These are phyloP conservation scores for Lactarius quietus DNA, from an alignment of 768 basidiomycete genomes.

Conservation along the genomic window DNA sequence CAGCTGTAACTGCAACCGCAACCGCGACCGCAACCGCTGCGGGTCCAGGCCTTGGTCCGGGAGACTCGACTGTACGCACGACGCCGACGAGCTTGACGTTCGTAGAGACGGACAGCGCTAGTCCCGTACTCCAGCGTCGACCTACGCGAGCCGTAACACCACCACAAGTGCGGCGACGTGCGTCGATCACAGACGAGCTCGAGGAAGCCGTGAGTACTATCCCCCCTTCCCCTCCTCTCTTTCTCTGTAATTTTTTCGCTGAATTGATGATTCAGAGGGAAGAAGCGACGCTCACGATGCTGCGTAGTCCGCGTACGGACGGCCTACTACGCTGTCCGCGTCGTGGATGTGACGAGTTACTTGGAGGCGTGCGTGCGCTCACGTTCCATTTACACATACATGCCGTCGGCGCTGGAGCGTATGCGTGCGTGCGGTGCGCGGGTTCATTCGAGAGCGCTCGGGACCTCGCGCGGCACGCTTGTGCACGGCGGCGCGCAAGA, in stretches of 20 bases:
- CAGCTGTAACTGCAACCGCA: neutral
- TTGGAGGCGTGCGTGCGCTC: conserved; percentile 21
- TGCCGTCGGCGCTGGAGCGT: conserved; percentile 11
- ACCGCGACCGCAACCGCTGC: too few species aligned
- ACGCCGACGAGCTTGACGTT: conserved; percentile 21
- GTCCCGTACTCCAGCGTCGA: conserved; percentile 6
- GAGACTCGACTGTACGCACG: conserved; percentile 17
- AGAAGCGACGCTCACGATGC: conserved; percentile 23
- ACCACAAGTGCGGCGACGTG: conserved; percentile 14
- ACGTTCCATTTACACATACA: conserved; percentile 27
- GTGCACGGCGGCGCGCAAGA: conserved; percentile 20
- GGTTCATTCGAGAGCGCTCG: conserved; percentile 21
- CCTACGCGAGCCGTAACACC: conserved; percentile 16
- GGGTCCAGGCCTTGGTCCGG: neutral
- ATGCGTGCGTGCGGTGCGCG: conserved; percentile 15
- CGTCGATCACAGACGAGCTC: conserved; percentile 23
- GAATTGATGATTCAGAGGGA: conserved; percentile 10
- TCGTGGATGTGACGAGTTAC: conserved; percentile 17
- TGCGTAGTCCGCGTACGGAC: conserved; percentile 14
- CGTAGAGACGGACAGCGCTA: conserved; percentile 9
- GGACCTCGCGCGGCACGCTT: conserved; percentile 22
- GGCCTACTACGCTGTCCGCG: conserved; percentile 18
- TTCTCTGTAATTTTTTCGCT: too few species aligned
- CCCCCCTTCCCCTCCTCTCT: too few species aligned
- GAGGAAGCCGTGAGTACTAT: conserved; percentile 20